These are phyloP conservation scores for Microstegium vimineum DNA, from an alignment of 176 grass and related monocot genomes.

Conservation along the genomic window DNA sequence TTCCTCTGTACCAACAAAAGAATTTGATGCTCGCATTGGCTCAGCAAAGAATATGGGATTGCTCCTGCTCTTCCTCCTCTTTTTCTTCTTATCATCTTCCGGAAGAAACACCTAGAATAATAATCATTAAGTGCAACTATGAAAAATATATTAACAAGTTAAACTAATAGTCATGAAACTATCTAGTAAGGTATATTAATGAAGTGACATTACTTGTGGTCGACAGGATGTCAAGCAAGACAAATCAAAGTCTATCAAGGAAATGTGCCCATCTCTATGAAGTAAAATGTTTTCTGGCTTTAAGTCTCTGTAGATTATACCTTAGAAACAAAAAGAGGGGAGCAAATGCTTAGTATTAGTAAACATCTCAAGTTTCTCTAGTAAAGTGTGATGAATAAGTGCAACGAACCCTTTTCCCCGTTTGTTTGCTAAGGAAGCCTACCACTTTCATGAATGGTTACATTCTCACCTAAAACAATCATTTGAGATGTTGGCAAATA, in stretches of 20 bases:
- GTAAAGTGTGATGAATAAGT: not conserved
- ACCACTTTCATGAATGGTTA: not conserved
- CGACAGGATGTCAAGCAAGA: conserved; percentile 79
- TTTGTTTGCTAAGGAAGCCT: not conserved
- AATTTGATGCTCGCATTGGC: conserved; percentile 95
- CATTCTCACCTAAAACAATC: not conserved
- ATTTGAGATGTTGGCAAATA: not conserved
- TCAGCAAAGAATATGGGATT: conserved; percentile 82
- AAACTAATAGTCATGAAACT: not conserved
- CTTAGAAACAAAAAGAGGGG: conserved; percentile 19
- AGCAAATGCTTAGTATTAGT: not conserved
- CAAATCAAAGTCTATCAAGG: conserved; percentile 84
- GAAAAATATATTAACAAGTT: not conserved
- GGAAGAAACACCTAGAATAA: conserved; percentile 63
- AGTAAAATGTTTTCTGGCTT: conserved; percentile 97
- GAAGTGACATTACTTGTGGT: conserved; percentile 55
- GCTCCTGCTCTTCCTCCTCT: conserved; percentile 33
- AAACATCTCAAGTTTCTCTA: not conserved
- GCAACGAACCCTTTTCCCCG: not conserved
- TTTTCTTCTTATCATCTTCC: conserved; percentile 49
- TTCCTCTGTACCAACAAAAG: conserved; percentile 96
- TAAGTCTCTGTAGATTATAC: conserved; percentile 92
- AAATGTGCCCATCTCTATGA: conserved; percentile 73
- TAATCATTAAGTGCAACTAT: not conserved
- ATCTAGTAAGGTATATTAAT: not conserved